Conservation (phyloP, 176 grass and related monocot genomes). For the Cymbopogon citratus region DNA sequence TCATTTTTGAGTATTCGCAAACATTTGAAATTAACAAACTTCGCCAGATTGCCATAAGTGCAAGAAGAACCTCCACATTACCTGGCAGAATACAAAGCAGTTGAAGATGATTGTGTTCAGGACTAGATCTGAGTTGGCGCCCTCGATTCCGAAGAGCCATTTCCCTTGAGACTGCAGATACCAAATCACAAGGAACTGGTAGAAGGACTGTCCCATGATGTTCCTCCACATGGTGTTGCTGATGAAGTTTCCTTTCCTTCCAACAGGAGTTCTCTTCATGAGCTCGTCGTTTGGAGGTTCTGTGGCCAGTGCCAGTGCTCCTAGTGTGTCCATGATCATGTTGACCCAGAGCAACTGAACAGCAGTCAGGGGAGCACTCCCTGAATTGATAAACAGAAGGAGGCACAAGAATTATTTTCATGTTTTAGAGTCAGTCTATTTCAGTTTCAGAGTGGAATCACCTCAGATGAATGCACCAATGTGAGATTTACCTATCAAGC, state of each 20-base stretch:
- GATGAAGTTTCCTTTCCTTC: constrained; percentile 94
- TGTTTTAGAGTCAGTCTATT: background rate
- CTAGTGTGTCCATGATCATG: constrained; percentile 99
- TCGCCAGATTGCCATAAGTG: background rate
- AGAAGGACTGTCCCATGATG: constrained; percentile 80
- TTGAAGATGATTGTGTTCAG: constrained; percentile 98
- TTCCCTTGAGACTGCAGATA: constrained; percentile 90
- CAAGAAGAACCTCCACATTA: constrained; percentile 19
- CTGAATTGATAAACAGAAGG: too few relatives aligned
- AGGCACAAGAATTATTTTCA: background rate
- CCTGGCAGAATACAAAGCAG: constrained; percentile 97
- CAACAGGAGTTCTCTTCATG: constrained; percentile 85
- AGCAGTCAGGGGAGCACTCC: constrained; percentile 90
- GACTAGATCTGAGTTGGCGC: constrained; percentile 51
- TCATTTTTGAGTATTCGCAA: background rate
- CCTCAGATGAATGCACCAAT: background rate
- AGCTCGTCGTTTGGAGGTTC: constrained; percentile 85
- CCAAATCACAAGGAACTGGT: constrained; percentile 94
- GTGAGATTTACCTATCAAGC: constrained; percentile 64
- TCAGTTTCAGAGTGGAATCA: background rate
- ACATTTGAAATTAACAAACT: background rate
- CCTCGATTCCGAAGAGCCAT: constrained; percentile 57
- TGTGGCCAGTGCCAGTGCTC: constrained; percentile 88
- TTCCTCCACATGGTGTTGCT: constrained; percentile 97
- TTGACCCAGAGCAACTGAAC: constrained; percentile 99